These are phyloP conservation scores for Trametes gibbosa DNA, from an alignment of 768 basidiomycete genomes.

Conservation along the genomic window DNA sequence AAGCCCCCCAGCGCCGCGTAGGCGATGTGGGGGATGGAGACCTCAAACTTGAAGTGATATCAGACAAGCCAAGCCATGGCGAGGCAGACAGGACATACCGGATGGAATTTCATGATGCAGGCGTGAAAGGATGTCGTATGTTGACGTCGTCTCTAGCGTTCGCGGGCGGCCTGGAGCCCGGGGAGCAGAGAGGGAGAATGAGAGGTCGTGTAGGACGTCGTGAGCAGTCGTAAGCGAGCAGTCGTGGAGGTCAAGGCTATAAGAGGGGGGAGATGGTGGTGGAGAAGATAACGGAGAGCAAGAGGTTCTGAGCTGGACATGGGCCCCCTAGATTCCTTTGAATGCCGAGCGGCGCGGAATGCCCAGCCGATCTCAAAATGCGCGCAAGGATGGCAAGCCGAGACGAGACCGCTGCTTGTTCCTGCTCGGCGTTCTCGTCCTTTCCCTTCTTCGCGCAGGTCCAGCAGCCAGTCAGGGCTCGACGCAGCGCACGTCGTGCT, in stretches of 20 bases:
- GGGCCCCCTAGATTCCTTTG: background rate
- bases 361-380: conserved; percentile 16
- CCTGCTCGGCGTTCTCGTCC: conserved; percentile 13
- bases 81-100: conserved; percentile 36
- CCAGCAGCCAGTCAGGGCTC: background rate
- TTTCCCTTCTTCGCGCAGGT: background rate
- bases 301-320: conserved; percentile 11
- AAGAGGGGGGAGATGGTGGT: conserved; percentile 9
- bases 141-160: background rate
- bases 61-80: background rate
- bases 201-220: conserved; percentile 5
- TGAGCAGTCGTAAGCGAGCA: conserved; percentile 11
- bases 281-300: conserved; percentile 21
- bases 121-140: background rate
- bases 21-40: conserved; percentile 67
- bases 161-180: conserved; percentile 1
- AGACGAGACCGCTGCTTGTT: background rate
- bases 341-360: conserved; percentile 22
- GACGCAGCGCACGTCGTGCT: background rate
- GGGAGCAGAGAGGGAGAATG: background rate
- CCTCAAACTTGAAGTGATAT: conserved; percentile 45
- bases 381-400: background rate
- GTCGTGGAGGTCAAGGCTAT: background rate
- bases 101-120: conserved; percentile 45
- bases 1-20: conserved; percentile 83